Conservation (phyloP, 2,329 filamentous ascomycete species). For the Trichoderma guizhouense region DNA sequence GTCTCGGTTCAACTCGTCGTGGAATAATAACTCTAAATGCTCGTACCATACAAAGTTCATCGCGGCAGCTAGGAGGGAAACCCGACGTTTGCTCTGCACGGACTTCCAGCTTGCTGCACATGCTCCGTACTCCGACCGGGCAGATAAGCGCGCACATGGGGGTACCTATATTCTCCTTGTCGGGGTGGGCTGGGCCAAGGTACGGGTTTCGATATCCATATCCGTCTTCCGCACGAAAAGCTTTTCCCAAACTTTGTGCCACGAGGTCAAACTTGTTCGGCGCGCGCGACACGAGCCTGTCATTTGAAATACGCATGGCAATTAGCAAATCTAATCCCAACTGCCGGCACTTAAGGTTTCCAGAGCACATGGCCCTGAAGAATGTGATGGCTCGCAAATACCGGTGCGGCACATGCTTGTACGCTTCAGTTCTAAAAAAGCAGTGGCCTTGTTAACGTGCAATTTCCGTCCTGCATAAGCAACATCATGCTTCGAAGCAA, state of each 20-base stretch:
- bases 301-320: not conserved
- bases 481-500: not conserved
- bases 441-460: not conserved
- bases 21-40: conserved; percentile 10
- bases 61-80: conserved; percentile 1
- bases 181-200: not conserved
- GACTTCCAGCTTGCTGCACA: not conserved
- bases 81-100: not conserved
- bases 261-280: not conserved
- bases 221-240: not conserved
- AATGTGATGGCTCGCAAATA: not conserved
- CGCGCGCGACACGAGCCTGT: not conserved
- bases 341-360: not conserved
- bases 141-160: conserved; percentile 13
- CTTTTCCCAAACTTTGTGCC: not conserved
- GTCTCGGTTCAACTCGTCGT: conserved; percentile 11
- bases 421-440: not conserved
- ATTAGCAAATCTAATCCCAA: not conserved
- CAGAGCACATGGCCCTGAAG: not conserved
- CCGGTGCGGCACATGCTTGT: not conserved
- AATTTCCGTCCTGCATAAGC: not conserved
- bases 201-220: not conserved
- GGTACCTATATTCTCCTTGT: not conserved
- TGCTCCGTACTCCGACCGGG: not conserved
- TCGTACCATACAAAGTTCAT: conserved; percentile 13